A percentile compares a stretch with the other conserved stretches of the same genome.
phyloP scores from a whole-genome alignment of 1,284 basidiomycete species.

The Ceratobasidium sp. region DNA sequence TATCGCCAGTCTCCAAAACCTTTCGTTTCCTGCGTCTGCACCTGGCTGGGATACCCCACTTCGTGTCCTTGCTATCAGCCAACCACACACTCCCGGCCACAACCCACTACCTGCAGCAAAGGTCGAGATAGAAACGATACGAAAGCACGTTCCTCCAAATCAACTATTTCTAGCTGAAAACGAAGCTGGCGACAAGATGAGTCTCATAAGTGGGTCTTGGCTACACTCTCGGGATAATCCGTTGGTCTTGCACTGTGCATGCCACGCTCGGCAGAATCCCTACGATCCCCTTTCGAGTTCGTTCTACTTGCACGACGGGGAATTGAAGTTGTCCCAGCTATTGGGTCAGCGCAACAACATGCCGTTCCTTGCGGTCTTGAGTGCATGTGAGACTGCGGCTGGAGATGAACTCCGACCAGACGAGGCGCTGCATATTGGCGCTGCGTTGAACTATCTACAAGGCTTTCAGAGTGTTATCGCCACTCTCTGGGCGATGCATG shows the following conservation, averaged over 20 bases:
- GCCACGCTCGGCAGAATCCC: slow-evolving; percentile 20
- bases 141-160: slow-evolving; percentile 7
- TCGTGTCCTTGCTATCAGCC: slow-evolving; percentile 21
- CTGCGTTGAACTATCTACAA: slow-evolving; percentile 14
- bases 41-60: background rate
- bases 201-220: slow-evolving; percentile 1
- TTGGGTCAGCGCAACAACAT: slow-evolving; percentile 1
- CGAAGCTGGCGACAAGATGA: background rate
- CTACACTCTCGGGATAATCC: background rate
- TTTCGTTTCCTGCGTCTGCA: background rate
- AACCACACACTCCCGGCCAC: slow-evolving; percentile 7
- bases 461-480: slow-evolving; percentile 29
- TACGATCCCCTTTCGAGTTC: slow-evolving; percentile 9
- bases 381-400: slow-evolving; percentile 17
- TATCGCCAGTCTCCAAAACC: slow-evolving; percentile 15
- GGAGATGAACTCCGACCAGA: slow-evolving; percentile 19
- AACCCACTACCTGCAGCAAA: slow-evolving; percentile 18
- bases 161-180: slow-evolving; percentile 3
- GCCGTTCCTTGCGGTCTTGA: slow-evolving; percentile 12
- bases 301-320: slow-evolving; percentile 11
- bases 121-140: background rate
- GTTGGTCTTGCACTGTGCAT: slow-evolving; percentile 11
- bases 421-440: slow-evolving; percentile 19
- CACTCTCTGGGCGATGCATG: slow-evolving; percentile 21
- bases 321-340: slow-evolving; percentile 10